These are phyloP conservation scores for Aspergillus sclerotialis DNA, from an alignment of 2,329 filamentous ascomycete genomes.

Conservation along the genomic window DNA sequence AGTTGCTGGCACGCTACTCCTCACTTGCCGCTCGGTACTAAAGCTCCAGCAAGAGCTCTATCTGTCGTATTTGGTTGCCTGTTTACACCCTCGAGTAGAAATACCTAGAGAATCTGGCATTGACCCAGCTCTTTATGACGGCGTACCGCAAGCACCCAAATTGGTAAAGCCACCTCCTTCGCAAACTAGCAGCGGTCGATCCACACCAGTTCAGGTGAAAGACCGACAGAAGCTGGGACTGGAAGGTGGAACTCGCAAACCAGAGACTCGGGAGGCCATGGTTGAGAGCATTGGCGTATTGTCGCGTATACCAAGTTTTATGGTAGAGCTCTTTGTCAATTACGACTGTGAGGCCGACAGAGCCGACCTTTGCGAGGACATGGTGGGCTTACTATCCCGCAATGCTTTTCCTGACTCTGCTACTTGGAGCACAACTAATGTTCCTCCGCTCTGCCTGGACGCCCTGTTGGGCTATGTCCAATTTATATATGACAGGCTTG, in stretches of 20 bases:
- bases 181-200: constrained; percentile 68
- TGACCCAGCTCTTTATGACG: constrained; percentile 83
- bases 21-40: constrained; percentile 81
- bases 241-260: constrained; percentile 84
- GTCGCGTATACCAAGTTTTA: constrained; percentile 86
- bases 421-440: constrained; percentile 98
- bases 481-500: constrained; percentile 78
- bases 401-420: constrained; percentile 96
- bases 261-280: constrained; percentile 96
- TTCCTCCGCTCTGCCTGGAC: constrained; percentile 89
- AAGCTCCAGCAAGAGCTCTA: constrained; percentile 97
- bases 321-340: constrained; percentile 93
- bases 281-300: constrained; percentile 91
- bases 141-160: constrained; percentile 85
- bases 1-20: constrained; percentile 82
- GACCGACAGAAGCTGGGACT: constrained; percentile 88
- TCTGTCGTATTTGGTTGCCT: constrained; percentile 87
- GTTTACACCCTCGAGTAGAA: constrained; percentile 86
- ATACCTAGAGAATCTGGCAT: constrained; percentile 88
- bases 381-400: constrained; percentile 83
- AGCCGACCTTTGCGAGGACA: constrained; percentile 87
- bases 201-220: constrained; percentile 84
- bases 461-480: constrained; percentile 86
- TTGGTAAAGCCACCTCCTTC: constrained; percentile 73
- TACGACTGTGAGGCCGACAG: constrained; percentile 95